phyloP scores from a whole-genome alignment of 2,329 filamentous ascomycete species.

The Fusarium sacchari region DNA sequence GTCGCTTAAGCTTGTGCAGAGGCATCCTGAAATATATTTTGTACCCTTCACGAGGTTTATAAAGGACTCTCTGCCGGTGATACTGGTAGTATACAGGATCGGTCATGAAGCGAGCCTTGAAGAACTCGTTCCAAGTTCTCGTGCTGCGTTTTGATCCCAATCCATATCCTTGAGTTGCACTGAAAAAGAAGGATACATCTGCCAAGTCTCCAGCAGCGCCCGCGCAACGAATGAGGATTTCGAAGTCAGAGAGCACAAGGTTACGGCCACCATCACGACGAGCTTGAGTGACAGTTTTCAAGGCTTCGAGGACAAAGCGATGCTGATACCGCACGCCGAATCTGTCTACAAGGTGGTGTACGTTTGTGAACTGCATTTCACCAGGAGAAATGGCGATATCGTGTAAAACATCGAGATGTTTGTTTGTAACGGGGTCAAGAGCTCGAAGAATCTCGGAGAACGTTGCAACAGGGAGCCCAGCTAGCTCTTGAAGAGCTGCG shows the following conservation, averaged over 20 bases:
- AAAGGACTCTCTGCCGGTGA: slow-evolving; percentile 53
- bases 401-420: slow-evolving; percentile 59
- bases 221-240: slow-evolving; percentile 57
- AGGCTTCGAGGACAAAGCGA: slow-evolving; percentile 48
- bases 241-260: slow-evolving; percentile 55
- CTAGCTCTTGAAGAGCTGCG: slow-evolving; percentile 46
- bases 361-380: slow-evolving; percentile 53
- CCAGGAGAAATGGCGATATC: slow-evolving; percentile 52
- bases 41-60: slow-evolving; percentile 54
- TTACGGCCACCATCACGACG: slow-evolving; percentile 43
- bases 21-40: slow-evolving; percentile 20
- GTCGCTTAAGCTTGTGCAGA: slow-evolving; percentile 31
- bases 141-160: slow-evolving; percentile 47
- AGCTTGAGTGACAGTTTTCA: slow-evolving; percentile 49
- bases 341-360: slow-evolving; percentile 51
- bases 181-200: slow-evolving; percentile 49
- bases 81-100: slow-evolving; percentile 59
- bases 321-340: slow-evolving; percentile 59
- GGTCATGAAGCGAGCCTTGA: slow-evolving; percentile 59
- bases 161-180: slow-evolving; percentile 42
- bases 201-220: slow-evolving; percentile 55
- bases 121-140: slow-evolving; percentile 56
- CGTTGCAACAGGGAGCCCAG: slow-evolving; percentile 59
- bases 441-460: slow-evolving; percentile 72
- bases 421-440: slow-evolving; percentile 66